Conservation (phyloP, 345 rosid species). For the Moricandia arvensis region DNA sequence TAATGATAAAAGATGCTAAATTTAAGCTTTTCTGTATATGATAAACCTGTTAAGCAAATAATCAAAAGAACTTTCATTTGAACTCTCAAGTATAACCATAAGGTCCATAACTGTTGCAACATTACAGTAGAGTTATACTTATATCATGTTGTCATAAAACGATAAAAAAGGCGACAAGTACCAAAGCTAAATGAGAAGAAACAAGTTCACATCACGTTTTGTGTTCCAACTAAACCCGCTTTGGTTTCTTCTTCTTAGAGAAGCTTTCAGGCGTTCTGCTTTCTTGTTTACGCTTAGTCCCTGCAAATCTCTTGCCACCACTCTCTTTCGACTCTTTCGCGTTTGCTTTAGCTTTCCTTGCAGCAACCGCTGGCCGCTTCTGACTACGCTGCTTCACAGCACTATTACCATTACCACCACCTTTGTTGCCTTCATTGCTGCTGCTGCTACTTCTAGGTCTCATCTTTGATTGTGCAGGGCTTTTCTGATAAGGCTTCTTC, state of each 20-base stretch:
- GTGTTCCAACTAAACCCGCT: slow-evolving; percentile 16
- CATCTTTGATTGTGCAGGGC: slow-evolving; percentile 33
- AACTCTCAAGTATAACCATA: slow-evolving; percentile 3
- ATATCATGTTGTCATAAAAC: slow-evolving; percentile 12
- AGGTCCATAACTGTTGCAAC: slow-evolving; percentile 9
- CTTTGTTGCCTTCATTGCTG: slow-evolving; percentile 11
- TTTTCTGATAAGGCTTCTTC: slow-evolving; percentile 46
- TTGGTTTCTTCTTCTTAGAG: slow-evolving; percentile 56
- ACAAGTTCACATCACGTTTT: neutral
- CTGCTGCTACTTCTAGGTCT: slow-evolving; percentile 34
- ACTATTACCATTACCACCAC: slow-evolving; percentile 34
- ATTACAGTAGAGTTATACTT: slow-evolving; percentile 30
- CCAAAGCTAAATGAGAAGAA: slow-evolving; percentile 16
- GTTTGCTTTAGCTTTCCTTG: slow-evolving; percentile 69
- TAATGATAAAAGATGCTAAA: neutral
- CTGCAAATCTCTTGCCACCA: slow-evolving; percentile 46
- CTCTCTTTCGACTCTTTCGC: slow-evolving; percentile 37
- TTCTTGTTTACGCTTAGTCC: slow-evolving; percentile 69
- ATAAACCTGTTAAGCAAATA: neutral
- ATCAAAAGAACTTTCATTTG: slow-evolving; percentile 8
- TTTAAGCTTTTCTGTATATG: neutral
- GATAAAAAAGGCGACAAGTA: slow-evolving; percentile 11
- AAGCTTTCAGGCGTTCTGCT: slow-evolving; percentile 58
- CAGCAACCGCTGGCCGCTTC: slow-evolving; percentile 85
- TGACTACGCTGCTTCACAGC: slow-evolving; percentile 38